Conservation (phyloP, 352 stramenopile genomes). For the Globisporangium rhizosaccharum region DNA sequence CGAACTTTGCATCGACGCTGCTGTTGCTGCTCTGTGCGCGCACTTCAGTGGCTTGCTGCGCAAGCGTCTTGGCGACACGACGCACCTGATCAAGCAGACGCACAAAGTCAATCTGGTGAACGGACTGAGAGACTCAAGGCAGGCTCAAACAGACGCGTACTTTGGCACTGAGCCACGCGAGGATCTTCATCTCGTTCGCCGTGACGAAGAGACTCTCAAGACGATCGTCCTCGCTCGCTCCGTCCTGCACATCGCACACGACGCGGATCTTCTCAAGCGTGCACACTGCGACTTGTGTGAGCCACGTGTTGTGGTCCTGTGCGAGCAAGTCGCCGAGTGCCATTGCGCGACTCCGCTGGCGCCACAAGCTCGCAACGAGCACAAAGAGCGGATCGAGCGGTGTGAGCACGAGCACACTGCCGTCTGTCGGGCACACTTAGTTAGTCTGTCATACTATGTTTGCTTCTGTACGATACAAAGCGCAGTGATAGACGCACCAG, state of each 20-base stretch:
- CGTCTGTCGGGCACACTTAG: constrained; percentile 27
- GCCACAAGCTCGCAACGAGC: constrained; percentile 45
- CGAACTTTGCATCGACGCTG: constrained; percentile 27
- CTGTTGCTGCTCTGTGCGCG: constrained; percentile 16
- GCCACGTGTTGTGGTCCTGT: constrained; percentile 46
- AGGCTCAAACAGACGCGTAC: constrained; percentile 9
- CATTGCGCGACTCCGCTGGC: constrained; percentile 39
- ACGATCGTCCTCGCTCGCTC: constrained; percentile 17
- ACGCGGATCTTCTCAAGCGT: constrained; percentile 24
- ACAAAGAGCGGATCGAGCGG: constrained; percentile 71
- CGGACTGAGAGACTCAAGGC: neutral
- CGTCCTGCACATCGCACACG: constrained; percentile 52
- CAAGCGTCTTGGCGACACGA: constrained; percentile 33
- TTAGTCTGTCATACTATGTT: too few relatives aligned
- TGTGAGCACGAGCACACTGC: constrained; percentile 54
- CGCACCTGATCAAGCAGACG: constrained; percentile 16
- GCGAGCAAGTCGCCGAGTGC: constrained; percentile 57
- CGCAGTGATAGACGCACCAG: constrained; percentile 21
- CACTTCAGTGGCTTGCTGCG: constrained; percentile 20
- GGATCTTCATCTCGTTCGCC: constrained; percentile 44
- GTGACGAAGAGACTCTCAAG: constrained; percentile 59
- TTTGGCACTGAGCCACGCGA: constrained; percentile 47
- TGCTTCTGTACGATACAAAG: neutral
- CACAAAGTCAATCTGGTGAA: neutral
- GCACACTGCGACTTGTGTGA: constrained; percentile 35